phyloP scores from a whole-genome alignment of 768 basidiomycete species.

The Trametes punicea region DNA sequence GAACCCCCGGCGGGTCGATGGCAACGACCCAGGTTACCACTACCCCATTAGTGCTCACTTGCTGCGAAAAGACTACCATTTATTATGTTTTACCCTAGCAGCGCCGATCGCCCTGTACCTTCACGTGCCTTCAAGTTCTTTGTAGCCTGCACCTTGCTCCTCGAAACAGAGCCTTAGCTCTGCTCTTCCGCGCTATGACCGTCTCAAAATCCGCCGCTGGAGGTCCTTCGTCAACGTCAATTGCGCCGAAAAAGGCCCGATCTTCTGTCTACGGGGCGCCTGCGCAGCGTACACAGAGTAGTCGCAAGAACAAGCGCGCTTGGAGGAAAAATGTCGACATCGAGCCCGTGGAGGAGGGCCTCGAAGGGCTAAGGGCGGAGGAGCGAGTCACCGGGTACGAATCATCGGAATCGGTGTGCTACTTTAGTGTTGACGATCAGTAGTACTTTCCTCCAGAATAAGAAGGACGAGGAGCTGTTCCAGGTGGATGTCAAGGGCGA shows the following conservation, averaged over 20 bases:
- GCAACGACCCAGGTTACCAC: conserved; percentile 38
- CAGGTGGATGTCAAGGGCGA: conserved; percentile 79
- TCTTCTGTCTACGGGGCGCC: conserved; percentile 46
- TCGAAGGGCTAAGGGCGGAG: conserved; percentile 78
- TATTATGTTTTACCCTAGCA: no score
- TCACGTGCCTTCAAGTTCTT: no score
- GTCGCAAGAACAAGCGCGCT: conserved; percentile 86
- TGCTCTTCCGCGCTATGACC: conserved; percentile 1
- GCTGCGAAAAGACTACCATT: no score
- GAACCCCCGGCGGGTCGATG: conserved; percentile 83
- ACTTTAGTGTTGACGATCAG: background rate
- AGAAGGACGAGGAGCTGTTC: conserved; percentile 73
- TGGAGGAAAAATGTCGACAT: conserved; percentile 95
- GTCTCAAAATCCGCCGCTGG: background rate
- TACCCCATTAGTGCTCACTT: conserved; percentile 35
- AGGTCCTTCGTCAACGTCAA: background rate
- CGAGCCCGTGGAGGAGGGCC: conserved; percentile 66
- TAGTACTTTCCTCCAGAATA: conserved; percentile 63
- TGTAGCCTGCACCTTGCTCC: no score
- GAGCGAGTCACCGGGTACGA: conserved; percentile 77
- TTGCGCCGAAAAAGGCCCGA: conserved; percentile 4
- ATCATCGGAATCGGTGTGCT: background rate
- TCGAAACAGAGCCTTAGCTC: no score
- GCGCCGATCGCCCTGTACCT: background rate
- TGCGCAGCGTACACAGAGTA: conserved; percentile 62